Conservation (phyloP, 2,329 filamentous ascomycete genomes). For the Claviceps maximensis region DNA sequence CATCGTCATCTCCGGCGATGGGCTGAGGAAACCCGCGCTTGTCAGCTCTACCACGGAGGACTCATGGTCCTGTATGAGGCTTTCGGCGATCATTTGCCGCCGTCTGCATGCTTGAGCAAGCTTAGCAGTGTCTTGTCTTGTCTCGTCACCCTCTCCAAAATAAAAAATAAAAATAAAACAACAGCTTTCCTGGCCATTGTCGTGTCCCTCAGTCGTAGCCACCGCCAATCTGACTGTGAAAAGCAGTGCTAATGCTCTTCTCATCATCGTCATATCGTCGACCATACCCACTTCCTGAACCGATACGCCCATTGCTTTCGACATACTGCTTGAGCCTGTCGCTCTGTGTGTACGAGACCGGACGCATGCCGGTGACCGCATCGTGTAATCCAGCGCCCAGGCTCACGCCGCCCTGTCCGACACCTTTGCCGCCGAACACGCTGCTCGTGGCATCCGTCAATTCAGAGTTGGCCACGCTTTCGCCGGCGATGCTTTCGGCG, state of each 20-base stretch:
- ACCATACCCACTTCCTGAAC: conserved; percentile 53
- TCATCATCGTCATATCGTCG: conserved; percentile 80
- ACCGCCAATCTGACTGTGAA: conserved; percentile 81
- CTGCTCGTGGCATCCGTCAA: conserved; percentile 73
- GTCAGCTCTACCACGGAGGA: background rate
- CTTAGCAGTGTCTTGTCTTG: background rate
- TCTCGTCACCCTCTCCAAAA: background rate
- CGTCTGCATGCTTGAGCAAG: background rate
- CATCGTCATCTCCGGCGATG: background rate
- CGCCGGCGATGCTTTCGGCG: conserved; percentile 71
- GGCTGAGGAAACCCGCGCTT: background rate
- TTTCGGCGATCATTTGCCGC: background rate
- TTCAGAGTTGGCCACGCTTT: conserved; percentile 86
- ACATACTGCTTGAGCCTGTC: conserved; percentile 92
- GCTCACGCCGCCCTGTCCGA: conserved; percentile 77
- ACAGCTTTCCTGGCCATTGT: background rate
- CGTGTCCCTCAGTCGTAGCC: conserved; percentile 35
- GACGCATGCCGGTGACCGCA: conserved; percentile 50
- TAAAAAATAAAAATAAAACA: background rate
- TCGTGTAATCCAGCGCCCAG: conserved; percentile 69
- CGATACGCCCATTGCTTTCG: conserved; percentile 64
- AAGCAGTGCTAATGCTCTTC: conserved; percentile 90
- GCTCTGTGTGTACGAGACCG: conserved; percentile 42
- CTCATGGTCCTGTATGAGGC: background rate
- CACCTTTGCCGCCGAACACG: conserved; percentile 60